Evolutionary conservation across 805 yeast genomes (phyloP).

Genomic region (Cephaloascus albidus): DNA sequence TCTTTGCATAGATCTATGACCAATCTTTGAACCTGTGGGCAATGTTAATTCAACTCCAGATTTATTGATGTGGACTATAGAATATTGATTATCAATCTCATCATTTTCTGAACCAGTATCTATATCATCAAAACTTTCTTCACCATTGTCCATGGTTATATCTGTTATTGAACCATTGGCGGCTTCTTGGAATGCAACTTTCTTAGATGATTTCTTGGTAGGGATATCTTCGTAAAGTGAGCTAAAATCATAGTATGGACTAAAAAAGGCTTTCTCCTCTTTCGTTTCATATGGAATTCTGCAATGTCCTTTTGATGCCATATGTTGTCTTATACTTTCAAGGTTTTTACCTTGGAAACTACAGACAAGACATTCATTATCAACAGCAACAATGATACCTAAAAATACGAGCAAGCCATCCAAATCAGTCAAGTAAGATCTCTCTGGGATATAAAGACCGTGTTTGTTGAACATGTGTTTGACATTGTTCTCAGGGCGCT

Average conservation of each 20-base stretch:
- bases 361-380: conserved; percentile 33
- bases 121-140: conserved; percentile 8
- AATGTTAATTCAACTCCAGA: conserved; percentile 60
- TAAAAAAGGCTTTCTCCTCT: conserved; percentile 23
- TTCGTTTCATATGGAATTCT: conserved; percentile 33
- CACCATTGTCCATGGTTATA: conserved; percentile 3
- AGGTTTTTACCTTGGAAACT: conserved; percentile 31
- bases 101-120: conserved; percentile 7
- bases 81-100: conserved; percentile 11
- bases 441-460: conserved; percentile 36
- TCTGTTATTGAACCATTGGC: conserved; percentile 9
- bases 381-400: conserved; percentile 25
- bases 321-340: conserved; percentile 33
- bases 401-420: conserved; percentile 27
- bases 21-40: conserved; percentile 72
- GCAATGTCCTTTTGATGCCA: conserved; percentile 33
- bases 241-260: conserved; percentile 27
- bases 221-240: conserved; percentile 9
- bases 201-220: conserved; percentile 9
- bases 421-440: conserved; percentile 24
- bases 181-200: conserved; percentile 16
- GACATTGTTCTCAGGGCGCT: conserved; percentile 22
- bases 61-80: conserved; percentile 34
- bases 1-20: conserved; percentile 71
- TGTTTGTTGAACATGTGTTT: conserved; percentile 34